A percentile compares a stretch with the other conserved stretches of the same genome.
phyloP scores from a whole-genome alignment of 78 protist genomes.

The Dictyostelium capitatum region DNA sequence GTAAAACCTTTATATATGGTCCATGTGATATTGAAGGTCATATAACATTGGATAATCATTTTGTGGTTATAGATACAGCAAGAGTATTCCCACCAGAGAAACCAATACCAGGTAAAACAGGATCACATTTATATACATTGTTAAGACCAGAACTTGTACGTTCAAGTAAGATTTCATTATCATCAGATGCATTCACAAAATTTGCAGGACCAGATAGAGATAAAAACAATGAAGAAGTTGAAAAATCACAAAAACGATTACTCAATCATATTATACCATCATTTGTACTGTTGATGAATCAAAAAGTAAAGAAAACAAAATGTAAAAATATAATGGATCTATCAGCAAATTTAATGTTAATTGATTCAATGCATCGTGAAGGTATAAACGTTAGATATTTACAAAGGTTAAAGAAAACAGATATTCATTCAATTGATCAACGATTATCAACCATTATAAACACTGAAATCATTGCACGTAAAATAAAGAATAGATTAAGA shows the following conservation, averaged over 20 bases:
- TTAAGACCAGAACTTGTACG: conserved; percentile 77
- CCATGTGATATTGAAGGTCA: conserved; percentile 82
- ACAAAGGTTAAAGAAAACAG: conserved; percentile 42
- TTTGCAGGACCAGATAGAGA: conserved; percentile 59
- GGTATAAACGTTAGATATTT: conserved; percentile 81
- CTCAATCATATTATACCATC: conserved; percentile 61
- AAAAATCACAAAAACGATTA: conserved; percentile 64
- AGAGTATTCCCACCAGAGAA: conserved; percentile 83
- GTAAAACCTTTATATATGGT: conserved; percentile 30
- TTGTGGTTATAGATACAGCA: conserved; percentile 72
- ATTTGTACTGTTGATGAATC: conserved; percentile 52
- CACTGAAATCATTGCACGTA: conserved; percentile 72
- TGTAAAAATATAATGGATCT: conserved; percentile 43
- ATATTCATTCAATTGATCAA: conserved; percentile 38
- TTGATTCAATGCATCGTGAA: conserved; percentile 80
- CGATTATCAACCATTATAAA: conserved; percentile 60
- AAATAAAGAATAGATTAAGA: conserved; percentile 66
- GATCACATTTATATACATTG: conserved; percentile 69
- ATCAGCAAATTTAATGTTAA: conserved; percentile 8
- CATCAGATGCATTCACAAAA: conserved; percentile 83
- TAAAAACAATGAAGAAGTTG: conserved; percentile 76
- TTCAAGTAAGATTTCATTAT: conserved; percentile 22
- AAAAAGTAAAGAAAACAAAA: conserved; percentile 28
- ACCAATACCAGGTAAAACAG: conserved; percentile 29
- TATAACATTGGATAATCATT: conserved; percentile 46